These are phyloP conservation scores for Bipolaris victoriae DNA, from an alignment of 2,329 filamentous ascomycete genomes.

Conservation along the genomic window DNA sequence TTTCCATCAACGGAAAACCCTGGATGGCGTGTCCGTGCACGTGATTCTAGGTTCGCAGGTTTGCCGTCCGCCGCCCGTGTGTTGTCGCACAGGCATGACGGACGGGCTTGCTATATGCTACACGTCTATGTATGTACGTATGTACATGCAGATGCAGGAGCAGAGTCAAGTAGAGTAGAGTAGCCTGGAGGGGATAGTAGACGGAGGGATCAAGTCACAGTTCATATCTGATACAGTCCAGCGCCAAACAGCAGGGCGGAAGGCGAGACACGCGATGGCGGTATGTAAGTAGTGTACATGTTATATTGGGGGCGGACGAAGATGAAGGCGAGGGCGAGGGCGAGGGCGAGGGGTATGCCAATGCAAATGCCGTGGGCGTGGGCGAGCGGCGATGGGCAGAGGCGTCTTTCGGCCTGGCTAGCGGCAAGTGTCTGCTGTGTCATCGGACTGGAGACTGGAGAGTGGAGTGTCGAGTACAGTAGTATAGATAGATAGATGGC, in stretches of 20 bases:
- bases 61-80: neutral
- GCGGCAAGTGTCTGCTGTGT: constrained; percentile 14
- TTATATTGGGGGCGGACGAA: neutral
- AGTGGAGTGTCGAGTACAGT: too few species aligned
- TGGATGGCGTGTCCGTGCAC: constrained; percentile 26
- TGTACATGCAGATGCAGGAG: neutral
- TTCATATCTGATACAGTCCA: too few species aligned
- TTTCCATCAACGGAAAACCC: constrained; percentile 41
- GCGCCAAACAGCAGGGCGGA: too few species aligned
- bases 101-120: neutral
- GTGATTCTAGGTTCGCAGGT: constrained; percentile 9
- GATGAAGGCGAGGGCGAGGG: neutral
- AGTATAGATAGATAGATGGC: too few species aligned
- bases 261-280: too few species aligned
- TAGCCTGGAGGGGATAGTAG: neutral
- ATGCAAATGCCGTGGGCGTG: too few species aligned
- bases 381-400: neutral
- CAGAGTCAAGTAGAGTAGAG: neutral
- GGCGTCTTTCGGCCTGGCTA: neutral
- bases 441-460: constrained; percentile 17
- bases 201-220: too few species aligned
- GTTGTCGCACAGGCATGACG: neutral
- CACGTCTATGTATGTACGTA: neutral
- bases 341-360: neutral
- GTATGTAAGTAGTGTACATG: too few species aligned